phyloP scores from a whole-genome alignment of 1,139 yeast species.

The Scheffersomyces segobiensis region DNA sequence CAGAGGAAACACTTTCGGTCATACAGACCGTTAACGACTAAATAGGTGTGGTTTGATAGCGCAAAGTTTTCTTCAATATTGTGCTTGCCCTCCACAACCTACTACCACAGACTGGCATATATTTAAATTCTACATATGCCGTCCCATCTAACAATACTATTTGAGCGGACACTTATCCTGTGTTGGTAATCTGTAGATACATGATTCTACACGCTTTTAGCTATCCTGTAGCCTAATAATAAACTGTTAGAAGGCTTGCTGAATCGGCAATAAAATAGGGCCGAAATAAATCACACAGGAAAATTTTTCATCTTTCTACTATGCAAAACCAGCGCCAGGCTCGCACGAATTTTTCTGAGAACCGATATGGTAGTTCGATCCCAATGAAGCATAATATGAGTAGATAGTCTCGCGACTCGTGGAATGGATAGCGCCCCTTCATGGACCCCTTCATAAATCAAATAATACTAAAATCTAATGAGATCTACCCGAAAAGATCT shows the following conservation, averaged over 20 bases:
- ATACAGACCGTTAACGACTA: not conserved
- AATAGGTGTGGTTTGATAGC: not conserved
- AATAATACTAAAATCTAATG: not conserved
- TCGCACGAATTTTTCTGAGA: not conserved
- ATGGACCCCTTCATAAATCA: not conserved
- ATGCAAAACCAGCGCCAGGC: not conserved
- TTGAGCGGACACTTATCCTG: not conserved
- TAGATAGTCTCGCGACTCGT: not conserved
- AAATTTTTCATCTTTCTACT: not conserved
- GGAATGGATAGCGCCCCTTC: not conserved
- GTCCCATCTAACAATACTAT: not conserved
- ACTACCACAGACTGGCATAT: not conserved
- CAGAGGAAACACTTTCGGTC: not conserved
- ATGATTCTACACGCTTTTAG: not conserved
- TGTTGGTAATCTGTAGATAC: not conserved
- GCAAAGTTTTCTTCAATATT: not conserved
- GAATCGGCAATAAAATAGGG: slow-evolving; percentile 9
- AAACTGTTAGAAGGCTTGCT: slow-evolving; percentile 1
- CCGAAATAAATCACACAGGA: not conserved
- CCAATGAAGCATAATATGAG: not conserved
- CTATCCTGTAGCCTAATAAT: not conserved
- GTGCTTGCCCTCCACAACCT: not conserved
- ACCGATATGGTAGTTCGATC: not conserved
- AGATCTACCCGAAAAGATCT: not conserved
- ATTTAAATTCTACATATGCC: not conserved